Conservation (phyloP, 345 rosid species). For the Adansonia digitata region DNA sequence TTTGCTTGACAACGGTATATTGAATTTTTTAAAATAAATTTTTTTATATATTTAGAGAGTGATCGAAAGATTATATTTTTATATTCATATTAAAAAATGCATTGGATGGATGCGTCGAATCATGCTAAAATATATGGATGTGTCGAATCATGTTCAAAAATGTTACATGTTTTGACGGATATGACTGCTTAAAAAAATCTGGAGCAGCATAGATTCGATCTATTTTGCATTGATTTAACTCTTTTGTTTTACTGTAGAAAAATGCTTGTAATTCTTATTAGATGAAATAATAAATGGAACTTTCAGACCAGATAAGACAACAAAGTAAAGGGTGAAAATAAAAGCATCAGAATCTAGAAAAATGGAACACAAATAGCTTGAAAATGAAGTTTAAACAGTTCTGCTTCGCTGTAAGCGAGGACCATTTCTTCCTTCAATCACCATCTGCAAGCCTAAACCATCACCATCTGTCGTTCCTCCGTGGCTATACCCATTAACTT, state of each 20-base stretch:
- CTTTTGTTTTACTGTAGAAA: neutral
- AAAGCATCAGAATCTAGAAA: neutral
- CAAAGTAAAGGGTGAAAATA: neutral
- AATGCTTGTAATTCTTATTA: neutral
- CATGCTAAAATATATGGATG: no score
- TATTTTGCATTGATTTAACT: neutral
- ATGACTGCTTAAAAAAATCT: no score
- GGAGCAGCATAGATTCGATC: no score
- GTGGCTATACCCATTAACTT: neutral
- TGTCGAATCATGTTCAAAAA: no score
- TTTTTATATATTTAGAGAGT: no score
- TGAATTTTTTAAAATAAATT: no score
- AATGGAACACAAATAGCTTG: no score
- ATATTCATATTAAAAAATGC: no score
- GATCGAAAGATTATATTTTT: no score
- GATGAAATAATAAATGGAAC: neutral
- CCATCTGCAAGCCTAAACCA: neutral
- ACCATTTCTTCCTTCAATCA: neutral
- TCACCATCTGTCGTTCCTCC: neutral
- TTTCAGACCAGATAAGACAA: neutral
- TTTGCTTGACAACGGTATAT: no score
- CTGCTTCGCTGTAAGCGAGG: conserved; percentile 11
- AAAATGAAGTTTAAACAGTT: conserved; percentile 11
- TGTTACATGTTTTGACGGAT: no score
- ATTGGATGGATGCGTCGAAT: no score